A percentile compares a stretch with the other conserved stretches of the same genome.
Conservation (phyloP, 2,329 filamentous ascomycete genomes). For the Bipolaris cookei region DNA sequence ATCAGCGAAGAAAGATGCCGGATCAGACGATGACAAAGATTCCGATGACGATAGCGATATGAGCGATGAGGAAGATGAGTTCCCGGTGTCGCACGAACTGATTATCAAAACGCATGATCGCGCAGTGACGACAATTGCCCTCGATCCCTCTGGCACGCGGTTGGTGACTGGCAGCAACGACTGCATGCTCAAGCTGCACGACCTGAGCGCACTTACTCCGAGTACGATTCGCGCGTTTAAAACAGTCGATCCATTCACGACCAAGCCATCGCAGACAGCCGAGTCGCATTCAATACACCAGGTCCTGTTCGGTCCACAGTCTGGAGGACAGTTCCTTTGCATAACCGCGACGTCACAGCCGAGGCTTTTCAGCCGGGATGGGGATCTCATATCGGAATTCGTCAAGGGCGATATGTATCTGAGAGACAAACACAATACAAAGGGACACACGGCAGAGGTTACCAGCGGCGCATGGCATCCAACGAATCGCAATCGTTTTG, state of each 20-base stretch:
- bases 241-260: constrained; percentile 82
- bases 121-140: constrained; percentile 79
- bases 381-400: constrained; percentile 83
- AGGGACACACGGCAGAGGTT: constrained; percentile 92
- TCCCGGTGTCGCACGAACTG: constrained; percentile 90
- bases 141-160: constrained; percentile 84
- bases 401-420: constrained; percentile 99
- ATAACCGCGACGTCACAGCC: constrained; percentile 89
- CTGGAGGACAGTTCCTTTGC: constrained; percentile 81
- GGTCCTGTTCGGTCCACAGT: constrained; percentile 82
- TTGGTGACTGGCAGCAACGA: constrained; percentile 91
- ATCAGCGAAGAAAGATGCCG: constrained; percentile 35
- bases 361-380: constrained; percentile 87
- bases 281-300: constrained; percentile 91
- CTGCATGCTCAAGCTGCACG: constrained; percentile 89
- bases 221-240: constrained; percentile 94
- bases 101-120: constrained; percentile 90
- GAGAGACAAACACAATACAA: constrained; percentile 96
- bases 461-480: constrained; percentile 92
- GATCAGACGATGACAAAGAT: constrained; percentile 41
- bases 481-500: constrained; percentile 79
- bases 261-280: constrained; percentile 71
- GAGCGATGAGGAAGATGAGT: constrained; percentile 79
- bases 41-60: constrained; percentile 62
- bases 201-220: constrained; percentile 94